Base-by-base conservation (phyloP, 345 rosid species). In the Passiflora organensis region DNA sequence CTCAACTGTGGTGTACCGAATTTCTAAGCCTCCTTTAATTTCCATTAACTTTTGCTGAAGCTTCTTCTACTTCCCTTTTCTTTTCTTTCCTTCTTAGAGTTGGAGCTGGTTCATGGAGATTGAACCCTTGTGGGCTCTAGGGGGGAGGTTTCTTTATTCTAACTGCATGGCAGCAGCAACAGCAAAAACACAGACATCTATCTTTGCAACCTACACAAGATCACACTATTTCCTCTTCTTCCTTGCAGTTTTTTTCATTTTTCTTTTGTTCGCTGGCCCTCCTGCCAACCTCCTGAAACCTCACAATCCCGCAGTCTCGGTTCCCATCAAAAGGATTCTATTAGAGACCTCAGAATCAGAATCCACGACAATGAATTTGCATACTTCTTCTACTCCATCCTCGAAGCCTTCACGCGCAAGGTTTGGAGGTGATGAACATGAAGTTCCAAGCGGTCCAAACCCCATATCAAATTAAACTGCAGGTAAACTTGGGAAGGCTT, bases 381-480 rank as follows among this genome's bases (percentile, higher is more conserved):
- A 51, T 53, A n/a, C n/a, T n/a, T n/a, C n/a, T n/a, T n/a, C n/a
- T n/a, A n/a, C n/a, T n/a, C n/a, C n/a, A n/a, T 2, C 48, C 2
- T 38, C 72, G 11, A 67, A 63, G 28, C 18, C 64, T 51, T n/a
- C n/a, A n/a, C 67, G 72, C 22, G 59, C 53, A 34, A 70, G 77
- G 69, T 72, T 78, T 56, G 82, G 71, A 48, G 85, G 71, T 19
- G 76, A 63, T 1, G 86, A 76, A 22, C 96, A 88, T 63, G 88
- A 85, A 63, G 94, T 88, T 60, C 96, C 94, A 0, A 88, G 96
- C 46, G 96, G 94, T 54, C 94, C 96, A 38, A 85, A 88, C 80
- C 96, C 96, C 52, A 85, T 85, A 64, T 88, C 94, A 32, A 85
- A 88, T 74, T 14, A 37, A 50, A n/a, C n/a, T n/a, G n/a, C n/a